These are phyloP conservation scores for Lasiosphaeria hispida DNA, from an alignment of 495 filamentous ascomycete species.

Conservation along the genomic window DNA sequence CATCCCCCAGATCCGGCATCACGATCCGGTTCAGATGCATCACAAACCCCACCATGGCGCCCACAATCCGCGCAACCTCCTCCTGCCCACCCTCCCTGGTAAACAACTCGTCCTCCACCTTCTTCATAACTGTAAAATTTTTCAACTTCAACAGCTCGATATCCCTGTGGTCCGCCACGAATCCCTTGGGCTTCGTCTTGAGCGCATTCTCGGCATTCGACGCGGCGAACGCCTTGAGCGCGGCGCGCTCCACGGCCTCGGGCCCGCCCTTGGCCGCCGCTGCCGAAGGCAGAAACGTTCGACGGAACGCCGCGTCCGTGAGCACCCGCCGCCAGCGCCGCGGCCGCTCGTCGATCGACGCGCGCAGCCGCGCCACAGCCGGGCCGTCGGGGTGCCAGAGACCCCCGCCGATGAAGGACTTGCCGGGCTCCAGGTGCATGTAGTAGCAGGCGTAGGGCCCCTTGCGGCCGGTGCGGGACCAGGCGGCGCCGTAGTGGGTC, in stretches of 20 bases:
- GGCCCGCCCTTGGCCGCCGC: constrained; percentile 46
- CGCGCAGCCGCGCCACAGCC: constrained; percentile 61
- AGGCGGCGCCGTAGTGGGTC: constrained; percentile 79
- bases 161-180: constrained; percentile 66
- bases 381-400: constrained; percentile 71
- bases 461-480: constrained; percentile 82
- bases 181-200: constrained; percentile 86
- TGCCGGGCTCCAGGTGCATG: constrained; percentile 43
- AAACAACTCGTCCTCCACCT: constrained; percentile 56
- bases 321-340: constrained; percentile 64
- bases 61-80: constrained; percentile 39
- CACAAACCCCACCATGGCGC: constrained; percentile 64
- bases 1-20: constrained; percentile 53
- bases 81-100: constrained; percentile 49
- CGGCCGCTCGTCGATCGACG: constrained; percentile 69
- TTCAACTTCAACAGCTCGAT: constrained; percentile 73
- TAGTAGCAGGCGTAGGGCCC: constrained; percentile 86
- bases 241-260: background rate
- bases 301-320: constrained; percentile 53
- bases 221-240: constrained; percentile 64
- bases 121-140: constrained; percentile 68
- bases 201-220: constrained; percentile 68
- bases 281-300: constrained; percentile 52
- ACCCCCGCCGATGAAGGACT: constrained; percentile 63
- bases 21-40: constrained; percentile 31